phyloP scores from a whole-genome alignment of 2,329 filamentous ascomycete species.

The Macrophomina pseudophaseolina region DNA sequence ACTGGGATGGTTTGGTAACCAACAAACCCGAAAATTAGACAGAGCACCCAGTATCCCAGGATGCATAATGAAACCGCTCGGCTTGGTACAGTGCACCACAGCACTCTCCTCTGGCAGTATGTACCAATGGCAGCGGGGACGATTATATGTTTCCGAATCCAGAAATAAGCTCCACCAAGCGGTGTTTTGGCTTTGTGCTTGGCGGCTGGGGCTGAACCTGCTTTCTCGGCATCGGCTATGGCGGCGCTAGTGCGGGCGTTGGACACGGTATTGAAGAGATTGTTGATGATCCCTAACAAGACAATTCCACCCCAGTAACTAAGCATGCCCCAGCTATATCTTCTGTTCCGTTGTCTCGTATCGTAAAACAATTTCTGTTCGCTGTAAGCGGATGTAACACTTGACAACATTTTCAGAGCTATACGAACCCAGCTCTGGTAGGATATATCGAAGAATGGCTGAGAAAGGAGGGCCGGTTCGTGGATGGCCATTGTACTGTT shows the following conservation, averaged over 20 bases:
- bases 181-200: background rate
- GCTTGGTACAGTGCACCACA: constrained; percentile 55
- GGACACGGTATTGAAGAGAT: constrained; percentile 33
- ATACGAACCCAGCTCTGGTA: background rate
- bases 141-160: constrained; percentile 47
- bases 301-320: constrained; percentile 49
- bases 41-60: constrained; percentile 51
- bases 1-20: constrained; percentile 52
- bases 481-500: background rate
- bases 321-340: constrained; percentile 8
- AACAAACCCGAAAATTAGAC: constrained; percentile 49
- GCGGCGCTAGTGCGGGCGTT: constrained; percentile 19
- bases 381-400: background rate
- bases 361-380: background rate
- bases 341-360: background rate
- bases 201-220: background rate
- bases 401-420: background rate
- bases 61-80: constrained; percentile 55
- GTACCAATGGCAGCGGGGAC: constrained; percentile 51
- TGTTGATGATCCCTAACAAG: constrained; percentile 41
- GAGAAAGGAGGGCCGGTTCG: background rate
- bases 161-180: constrained; percentile 33
- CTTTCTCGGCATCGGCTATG: constrained; percentile 26
- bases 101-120: constrained; percentile 47
- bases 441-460: background rate